Conservation (phyloP, 2,329 filamentous ascomycete genomes). For the Bisporella sp. region DNA sequence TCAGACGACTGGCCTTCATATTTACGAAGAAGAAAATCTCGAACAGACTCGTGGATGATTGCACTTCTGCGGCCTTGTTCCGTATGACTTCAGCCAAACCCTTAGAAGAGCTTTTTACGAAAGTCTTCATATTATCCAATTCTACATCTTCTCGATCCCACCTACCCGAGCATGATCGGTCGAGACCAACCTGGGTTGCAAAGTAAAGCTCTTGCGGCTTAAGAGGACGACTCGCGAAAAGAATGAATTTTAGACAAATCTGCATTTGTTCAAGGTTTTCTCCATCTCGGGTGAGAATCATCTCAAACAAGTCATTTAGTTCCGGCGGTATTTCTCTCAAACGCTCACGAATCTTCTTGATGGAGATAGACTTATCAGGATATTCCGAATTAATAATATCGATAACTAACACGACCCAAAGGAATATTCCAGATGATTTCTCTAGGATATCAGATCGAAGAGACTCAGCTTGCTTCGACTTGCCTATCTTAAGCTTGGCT, state of each 20-base stretch:
- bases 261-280: slow-evolving; percentile 31
- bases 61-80: slow-evolving; percentile 21
- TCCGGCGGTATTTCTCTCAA: neutral
- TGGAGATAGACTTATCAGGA: neutral
- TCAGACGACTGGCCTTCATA: slow-evolving; percentile 18
- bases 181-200: neutral
- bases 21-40: slow-evolving; percentile 30
- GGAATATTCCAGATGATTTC: neutral
- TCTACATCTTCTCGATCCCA: neutral
- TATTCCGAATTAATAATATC: neutral
- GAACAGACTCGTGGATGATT: slow-evolving; percentile 30
- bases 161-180: neutral
- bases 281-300: slow-evolving; percentile 30
- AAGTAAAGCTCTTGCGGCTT: neutral
- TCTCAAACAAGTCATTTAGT: neutral
- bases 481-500: neutral
- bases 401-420: neutral
- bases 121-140: slow-evolving; percentile 21
- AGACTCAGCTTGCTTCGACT: neutral
- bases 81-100: slow-evolving; percentile 30
- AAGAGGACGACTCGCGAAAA: slow-evolving; percentile 32
- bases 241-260: slow-evolving; percentile 42
- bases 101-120: slow-evolving; percentile 30
- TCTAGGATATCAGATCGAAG: neutral
- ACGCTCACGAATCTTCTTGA: neutral